Base-by-base conservation (phyloP, 176 grass and related monocot species). In the Thinopyrum elongatum region DNA sequence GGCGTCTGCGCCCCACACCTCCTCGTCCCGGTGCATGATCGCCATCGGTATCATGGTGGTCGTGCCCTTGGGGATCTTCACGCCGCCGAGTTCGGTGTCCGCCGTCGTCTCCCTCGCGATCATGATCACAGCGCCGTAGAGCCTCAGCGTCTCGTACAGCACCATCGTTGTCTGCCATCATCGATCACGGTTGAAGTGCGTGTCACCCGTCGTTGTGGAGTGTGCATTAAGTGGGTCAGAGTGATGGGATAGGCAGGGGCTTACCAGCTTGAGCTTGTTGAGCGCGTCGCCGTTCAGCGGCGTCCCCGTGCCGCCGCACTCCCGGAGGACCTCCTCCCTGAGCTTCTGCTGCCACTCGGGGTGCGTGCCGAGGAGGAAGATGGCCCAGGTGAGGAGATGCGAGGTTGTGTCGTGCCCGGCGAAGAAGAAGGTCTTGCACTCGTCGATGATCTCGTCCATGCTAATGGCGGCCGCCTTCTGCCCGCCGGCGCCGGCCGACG, bases 341-440 rank as follows among this genome's bases (percentile, higher is more conserved):
- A 94, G 92, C 64, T 39, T 62, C 26, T 59, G 63, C 84, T 91
- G 92, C 92, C 92, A 94, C 4, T 89, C 80, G 0, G 23, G 76
- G 69, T 94, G 64, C 31, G 89, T 89, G 44, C 92, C 73, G 31
- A 94, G 77, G 33, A 94, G 86, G 76, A 91, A 94, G 39, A 87
- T 47, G 27, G 79, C 22, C 92, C 88, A 91, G 57, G 89, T 86
- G 7, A 93, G 86, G 35, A 83, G 84, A 28, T 88, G 83, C 0
- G 92, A 58, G 47, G 92, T 93, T 3, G 86, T 90, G 59, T 93
- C 92, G 14, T 93, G 86, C 25, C 88, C 91, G 8, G 88, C 88
- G 42, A 93, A 88, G 88, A 86, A 93, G 86, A 93, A 93, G 2
- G 92, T 93, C 83, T 93, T 93, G 92, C 86, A 90, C 86, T 93